Evolutionary conservation across 805 yeast genomes (phyloP).

Genomic region (Saccharomycopsis guyanensis): DNA sequence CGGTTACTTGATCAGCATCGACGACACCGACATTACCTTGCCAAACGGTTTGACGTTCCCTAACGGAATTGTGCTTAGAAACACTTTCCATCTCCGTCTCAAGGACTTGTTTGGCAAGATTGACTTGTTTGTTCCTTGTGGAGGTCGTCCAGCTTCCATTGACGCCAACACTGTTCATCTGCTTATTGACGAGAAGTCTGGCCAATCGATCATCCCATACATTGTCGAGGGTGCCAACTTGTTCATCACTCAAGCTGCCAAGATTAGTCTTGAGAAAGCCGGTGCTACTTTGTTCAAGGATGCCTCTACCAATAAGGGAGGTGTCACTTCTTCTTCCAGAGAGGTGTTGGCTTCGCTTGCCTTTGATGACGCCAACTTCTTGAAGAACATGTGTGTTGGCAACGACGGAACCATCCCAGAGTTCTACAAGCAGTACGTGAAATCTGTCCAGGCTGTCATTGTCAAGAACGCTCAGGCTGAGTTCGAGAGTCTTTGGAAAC

Average conservation of each 20-base stretch:
- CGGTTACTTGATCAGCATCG: slow-evolving; percentile 81
- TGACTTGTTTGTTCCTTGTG: slow-evolving; percentile 93
- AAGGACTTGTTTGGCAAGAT: slow-evolving; percentile 56
- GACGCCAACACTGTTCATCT: slow-evolving; percentile 73
- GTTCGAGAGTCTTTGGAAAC: slow-evolving; percentile 80
- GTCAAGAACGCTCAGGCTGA: slow-evolving; percentile 74
- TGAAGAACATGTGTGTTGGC: slow-evolving; percentile 64
- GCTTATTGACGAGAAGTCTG: slow-evolving; percentile 68
- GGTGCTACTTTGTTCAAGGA: slow-evolving; percentile 88
- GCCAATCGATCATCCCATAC: slow-evolving; percentile 71
- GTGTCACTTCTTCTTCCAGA: slow-evolving; percentile 93
- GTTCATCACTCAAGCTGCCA: slow-evolving; percentile 92
- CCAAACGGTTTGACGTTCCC: slow-evolving; percentile 70
- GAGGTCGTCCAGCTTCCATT: slow-evolving; percentile 96
- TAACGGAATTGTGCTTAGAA: slow-evolving; percentile 86
- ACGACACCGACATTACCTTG: slow-evolving; percentile 68
- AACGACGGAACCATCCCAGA: slow-evolving; percentile 51
- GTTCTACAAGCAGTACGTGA: slow-evolving; percentile 78
- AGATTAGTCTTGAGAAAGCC: slow-evolving; percentile 74
- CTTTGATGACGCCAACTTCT: slow-evolving; percentile 77
- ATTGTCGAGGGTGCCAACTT: slow-evolving; percentile 97
- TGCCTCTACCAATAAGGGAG: slow-evolving; percentile 97
- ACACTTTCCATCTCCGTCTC: slow-evolving; percentile 74
- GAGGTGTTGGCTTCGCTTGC: slow-evolving; percentile 94
- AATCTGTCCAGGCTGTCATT: slow-evolving; percentile 71